Base-by-base conservation (phyloP, 306 rosid genomes). In the Rosa rugosa region DNA sequence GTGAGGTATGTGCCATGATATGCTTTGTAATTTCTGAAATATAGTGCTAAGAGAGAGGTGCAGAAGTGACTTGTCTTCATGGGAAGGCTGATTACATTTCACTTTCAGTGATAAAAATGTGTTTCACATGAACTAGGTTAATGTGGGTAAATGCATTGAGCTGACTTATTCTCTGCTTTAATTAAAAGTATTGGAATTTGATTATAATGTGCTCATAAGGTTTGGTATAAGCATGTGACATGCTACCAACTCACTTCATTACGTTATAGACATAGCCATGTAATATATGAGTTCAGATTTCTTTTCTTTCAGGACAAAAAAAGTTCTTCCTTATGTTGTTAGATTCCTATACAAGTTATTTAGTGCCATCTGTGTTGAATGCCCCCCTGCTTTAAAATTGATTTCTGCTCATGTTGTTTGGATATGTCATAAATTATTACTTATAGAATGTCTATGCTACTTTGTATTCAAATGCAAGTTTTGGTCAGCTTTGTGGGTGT, bases 1-100 rank as follows among this genome's bases (percentile, higher is more conserved):
- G 79, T 80, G 60, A 88, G 97, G 99, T 94, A 92, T 72, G 82
- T 77, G 83, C 54, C 81, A 34, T 72, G 45, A 36, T 72, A 23
- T 53, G 53, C 18, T 70, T 23, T 25, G 67, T 60, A 34, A n/a
- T 75, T 38, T 59, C 49, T 47, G 36, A 36, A 34, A n/a, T 54
- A 42, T 67, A 34, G 22, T 77, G 74, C 20, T 64, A 47, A 17
- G 54, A 50, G 75, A 10, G 47, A 53, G 11, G 4, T 53, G 41
- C 47, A 72, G 34, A 18, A 50, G 14, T 45, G 62, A 31, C 62
- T 36, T 72, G 36, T 40, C 38, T 65, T 53, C 67, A n/a, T 73
- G 13, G 23, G 77, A 73, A 73, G 22, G 47, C 67, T 73, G 20
- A 22, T 56, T 56, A 73, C 22, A 12, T 73, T 73, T 56, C 38